A percentile compares a stretch with the other conserved stretches of the same genome.
These are phyloP conservation scores for Aspergillus cejpii DNA, from an alignment of 2,329 filamentous ascomycete genomes.

Conservation along the genomic window DNA sequence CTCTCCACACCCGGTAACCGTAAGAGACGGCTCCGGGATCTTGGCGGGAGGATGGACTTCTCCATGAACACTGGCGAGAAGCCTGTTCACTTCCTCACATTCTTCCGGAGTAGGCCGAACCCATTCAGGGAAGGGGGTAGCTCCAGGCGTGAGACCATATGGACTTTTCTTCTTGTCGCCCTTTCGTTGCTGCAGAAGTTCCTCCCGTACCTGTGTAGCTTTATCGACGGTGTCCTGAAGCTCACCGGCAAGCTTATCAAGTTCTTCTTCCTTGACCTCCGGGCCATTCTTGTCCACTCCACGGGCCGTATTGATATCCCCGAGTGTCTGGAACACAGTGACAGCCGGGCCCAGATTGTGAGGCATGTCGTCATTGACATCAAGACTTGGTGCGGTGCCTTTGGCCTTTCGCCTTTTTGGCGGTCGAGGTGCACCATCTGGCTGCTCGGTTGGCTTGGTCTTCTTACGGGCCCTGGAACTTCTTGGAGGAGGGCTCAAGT, in stretches of 20 bases:
- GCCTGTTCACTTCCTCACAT: conserved; percentile 60
- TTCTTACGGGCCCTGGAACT: background rate
- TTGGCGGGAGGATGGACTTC: conserved; percentile 57
- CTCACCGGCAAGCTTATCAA: conserved; percentile 6
- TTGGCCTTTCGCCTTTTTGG: conserved; percentile 23
- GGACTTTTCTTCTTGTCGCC: conserved; percentile 24
- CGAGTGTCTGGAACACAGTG: conserved; percentile 1
- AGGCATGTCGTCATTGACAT: conserved; percentile 44
- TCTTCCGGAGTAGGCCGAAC: conserved; percentile 58
- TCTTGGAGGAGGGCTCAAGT: conserved; percentile 14
- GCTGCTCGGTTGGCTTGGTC: conserved; percentile 21
- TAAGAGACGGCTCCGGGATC: conserved; percentile 63
- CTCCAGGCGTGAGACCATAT: conserved; percentile 52
- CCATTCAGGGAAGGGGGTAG: conserved; percentile 61
- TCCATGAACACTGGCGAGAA: conserved; percentile 62
- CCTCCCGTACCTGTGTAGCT: conserved; percentile 5
- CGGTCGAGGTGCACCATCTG: conserved; percentile 21
- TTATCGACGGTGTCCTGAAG: conserved; percentile 17
- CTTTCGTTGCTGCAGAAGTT: background rate
- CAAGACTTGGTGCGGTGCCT: conserved; percentile 1
- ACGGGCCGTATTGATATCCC: background rate
- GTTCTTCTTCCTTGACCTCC: conserved; percentile 6
- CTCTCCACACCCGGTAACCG: conserved; percentile 63
- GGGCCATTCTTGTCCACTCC: conserved; percentile 8
- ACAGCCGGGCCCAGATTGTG: conserved; percentile 48